Evolutionary conservation across 2,329 filamentous ascomycete genomes (phyloP), one percentile per base, ranked within the genome.

Genomic region (Fusarium incarnatum): DNA sequence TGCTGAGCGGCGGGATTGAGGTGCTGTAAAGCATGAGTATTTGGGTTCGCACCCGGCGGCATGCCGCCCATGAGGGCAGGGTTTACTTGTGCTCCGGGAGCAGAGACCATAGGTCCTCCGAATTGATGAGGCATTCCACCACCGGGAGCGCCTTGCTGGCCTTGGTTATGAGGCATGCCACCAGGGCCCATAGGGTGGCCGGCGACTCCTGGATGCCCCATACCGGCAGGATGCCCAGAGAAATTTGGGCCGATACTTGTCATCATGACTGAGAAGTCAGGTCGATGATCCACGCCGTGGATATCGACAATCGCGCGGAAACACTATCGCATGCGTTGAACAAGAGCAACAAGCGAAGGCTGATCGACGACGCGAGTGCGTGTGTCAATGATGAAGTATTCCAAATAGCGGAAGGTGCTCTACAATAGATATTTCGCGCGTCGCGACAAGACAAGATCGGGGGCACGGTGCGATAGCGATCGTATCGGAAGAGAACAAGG

Each of bases 61-160:
- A 94, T 93, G 61, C 87, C 90, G 70, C 83, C 87, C 91, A 94
- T 93, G 85, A 94, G 88, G 60, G 89, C 88, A 75, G 92, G 90
- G 77, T 89, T 92, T 71, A 93, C 90, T 77, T 92, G 91, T 66
- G 87, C 88, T 71, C 89, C 89, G 22, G 92, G 91, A 37, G 88
- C 91, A 61, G 92, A 92, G 28, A 91, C 91, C 83, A 92, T 92
- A 73, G 92, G 91, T 44, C 75, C 78, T 80, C 88, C 82, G 73
- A 90, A 85, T 79, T 92, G 91, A 78, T 92, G 91, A 72, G 87
- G 87, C 79, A 91, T 89, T 41, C 85, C 86, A 67, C 82, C 86
- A 28, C 87, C 88, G 70, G 91, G 90, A 56, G 84, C 86, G 79
- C 91, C 91, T 72, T 88, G 89, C 77, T 92, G 90, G 72, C 88